phyloP scores from a whole-genome alignment of 805 yeast genomes.

The Yarrowia sp. region DNA sequence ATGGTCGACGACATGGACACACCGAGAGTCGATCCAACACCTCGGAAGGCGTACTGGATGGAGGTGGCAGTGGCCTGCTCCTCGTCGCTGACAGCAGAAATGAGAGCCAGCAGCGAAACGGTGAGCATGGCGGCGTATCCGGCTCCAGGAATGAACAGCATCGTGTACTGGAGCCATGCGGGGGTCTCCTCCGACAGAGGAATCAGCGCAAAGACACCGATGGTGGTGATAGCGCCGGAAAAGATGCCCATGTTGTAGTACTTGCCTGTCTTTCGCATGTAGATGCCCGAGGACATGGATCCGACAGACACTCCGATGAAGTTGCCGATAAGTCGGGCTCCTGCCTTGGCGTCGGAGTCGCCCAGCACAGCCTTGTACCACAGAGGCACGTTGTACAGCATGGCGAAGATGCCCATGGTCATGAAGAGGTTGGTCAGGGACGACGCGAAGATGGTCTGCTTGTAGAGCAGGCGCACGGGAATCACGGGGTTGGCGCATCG shows the following conservation, averaged over 20 bases:
- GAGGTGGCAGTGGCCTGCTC: slow-evolving; percentile 86
- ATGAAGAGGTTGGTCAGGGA: slow-evolving; percentile 68
- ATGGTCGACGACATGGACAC: slow-evolving; percentile 67
- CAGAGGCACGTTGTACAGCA: slow-evolving; percentile 68
- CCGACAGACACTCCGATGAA: slow-evolving; percentile 68
- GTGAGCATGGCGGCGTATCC: slow-evolving; percentile 70
- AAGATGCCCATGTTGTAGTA: slow-evolving; percentile 51
- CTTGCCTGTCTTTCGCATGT: slow-evolving; percentile 66
- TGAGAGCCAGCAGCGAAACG: slow-evolving; percentile 67
- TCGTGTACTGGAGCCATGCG: slow-evolving; percentile 43
- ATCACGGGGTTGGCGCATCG: slow-evolving; percentile 43
- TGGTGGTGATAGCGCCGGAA: slow-evolving; percentile 45
- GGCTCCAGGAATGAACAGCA: slow-evolving; percentile 56
- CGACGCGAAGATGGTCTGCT: slow-evolving; percentile 59
- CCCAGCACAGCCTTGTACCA: slow-evolving; percentile 56
- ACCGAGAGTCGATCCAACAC: slow-evolving; percentile 84
- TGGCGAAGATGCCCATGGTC: slow-evolving; percentile 65
- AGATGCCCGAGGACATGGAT: slow-evolving; percentile 62
- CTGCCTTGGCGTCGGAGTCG: slow-evolving; percentile 55
- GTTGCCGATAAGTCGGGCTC: slow-evolving; percentile 50
- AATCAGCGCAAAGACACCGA: slow-evolving; percentile 48
- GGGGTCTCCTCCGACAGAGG: slow-evolving; percentile 33
- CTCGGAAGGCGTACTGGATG: slow-evolving; percentile 82
- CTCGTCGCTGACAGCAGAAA: slow-evolving; percentile 66
- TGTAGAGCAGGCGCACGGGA: slow-evolving; percentile 41